Conservation (phyloP, 2,329 filamentous ascomycete species). For the Epichloe glyceriae region DNA sequence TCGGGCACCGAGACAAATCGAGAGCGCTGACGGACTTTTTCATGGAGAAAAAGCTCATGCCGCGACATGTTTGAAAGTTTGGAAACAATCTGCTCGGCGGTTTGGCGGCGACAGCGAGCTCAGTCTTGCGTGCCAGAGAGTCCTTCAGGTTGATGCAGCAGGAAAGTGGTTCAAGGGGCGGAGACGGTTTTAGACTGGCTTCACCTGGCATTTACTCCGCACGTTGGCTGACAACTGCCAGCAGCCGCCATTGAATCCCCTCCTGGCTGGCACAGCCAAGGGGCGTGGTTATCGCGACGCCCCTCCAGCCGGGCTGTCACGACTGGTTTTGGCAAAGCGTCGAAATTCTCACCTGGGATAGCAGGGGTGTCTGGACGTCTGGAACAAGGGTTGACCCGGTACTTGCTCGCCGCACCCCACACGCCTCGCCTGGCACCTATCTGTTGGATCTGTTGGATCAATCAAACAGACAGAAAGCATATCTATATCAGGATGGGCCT, state of each 20-base stretch:
- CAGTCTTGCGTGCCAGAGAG: neutral
- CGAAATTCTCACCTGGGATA: neutral
- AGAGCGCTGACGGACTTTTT: too few relatives aligned
- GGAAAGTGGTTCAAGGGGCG: neutral
- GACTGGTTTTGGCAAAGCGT: neutral
- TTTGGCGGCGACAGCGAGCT: neutral
- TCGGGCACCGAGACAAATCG: too few relatives aligned
- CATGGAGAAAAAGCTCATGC: neutral
- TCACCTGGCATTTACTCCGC: neutral
- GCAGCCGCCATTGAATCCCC: too few relatives aligned
- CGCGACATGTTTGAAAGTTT: neutral
- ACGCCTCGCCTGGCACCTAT: neutral
- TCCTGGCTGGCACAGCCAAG: too few relatives aligned
- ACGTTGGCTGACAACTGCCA: neutral
- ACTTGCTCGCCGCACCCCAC: neutral
- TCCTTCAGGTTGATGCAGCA: too few relatives aligned
- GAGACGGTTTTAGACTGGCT: neutral
- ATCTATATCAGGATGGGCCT: slow-evolving; percentile 6
- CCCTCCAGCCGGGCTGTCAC: neutral
- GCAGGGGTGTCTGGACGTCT: too few relatives aligned
- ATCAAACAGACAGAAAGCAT: neutral
- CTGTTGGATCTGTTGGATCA: slow-evolving; percentile 1
- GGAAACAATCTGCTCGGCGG: neutral
- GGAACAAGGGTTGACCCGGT: too few relatives aligned
- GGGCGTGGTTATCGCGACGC: neutral